These are phyloP conservation scores for Tarenaya hassleriana DNA, from an alignment of 345 rosid species.

Conservation along the genomic window DNA sequence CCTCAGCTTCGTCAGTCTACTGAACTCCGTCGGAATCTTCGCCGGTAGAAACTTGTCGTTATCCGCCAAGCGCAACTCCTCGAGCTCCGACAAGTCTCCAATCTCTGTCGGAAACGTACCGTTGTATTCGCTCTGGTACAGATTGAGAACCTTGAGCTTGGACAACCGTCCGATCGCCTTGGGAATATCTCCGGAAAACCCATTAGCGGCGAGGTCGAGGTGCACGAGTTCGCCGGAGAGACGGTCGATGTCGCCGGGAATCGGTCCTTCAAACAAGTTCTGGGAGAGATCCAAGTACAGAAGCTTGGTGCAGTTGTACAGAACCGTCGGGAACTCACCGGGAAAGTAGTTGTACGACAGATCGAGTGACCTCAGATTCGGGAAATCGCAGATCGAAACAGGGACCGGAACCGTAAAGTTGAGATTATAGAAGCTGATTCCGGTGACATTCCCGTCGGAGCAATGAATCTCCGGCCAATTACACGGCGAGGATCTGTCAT, in stretches of 20 bases:
- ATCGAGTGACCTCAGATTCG: slow-evolving; percentile 38
- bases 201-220: slow-evolving; percentile 49
- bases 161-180: slow-evolving; percentile 38
- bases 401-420: slow-evolving; percentile 49
- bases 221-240: slow-evolving; percentile 37
- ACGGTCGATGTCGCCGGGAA: slow-evolving; percentile 55
- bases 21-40: slow-evolving; percentile 57
- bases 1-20: slow-evolving; percentile 44
- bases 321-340: slow-evolving; percentile 49
- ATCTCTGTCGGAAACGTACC: slow-evolving; percentile 83
- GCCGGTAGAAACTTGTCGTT: slow-evolving; percentile 47
- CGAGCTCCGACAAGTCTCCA: slow-evolving; percentile 55
- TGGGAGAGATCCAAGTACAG: slow-evolving; percentile 49
- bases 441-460: slow-evolving; percentile 37
- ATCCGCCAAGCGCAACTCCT: slow-evolving; percentile 34
- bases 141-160: slow-evolving; percentile 33
- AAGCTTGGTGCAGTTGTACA: slow-evolving; percentile 62
- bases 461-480: slow-evolving; percentile 54
- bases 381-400: slow-evolving; percentile 52
- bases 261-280: slow-evolving; percentile 54
- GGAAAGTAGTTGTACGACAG: slow-evolving; percentile 46
- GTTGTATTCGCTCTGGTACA: slow-evolving; percentile 42
- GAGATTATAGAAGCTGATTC: slow-evolving; percentile 25
- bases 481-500: slow-evolving; percentile 51
- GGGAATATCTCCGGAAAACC: slow-evolving; percentile 72